Base-by-base conservation (phyloP, 192 early-diverging fungal genomes). In the Coemansia biformis region DNA sequence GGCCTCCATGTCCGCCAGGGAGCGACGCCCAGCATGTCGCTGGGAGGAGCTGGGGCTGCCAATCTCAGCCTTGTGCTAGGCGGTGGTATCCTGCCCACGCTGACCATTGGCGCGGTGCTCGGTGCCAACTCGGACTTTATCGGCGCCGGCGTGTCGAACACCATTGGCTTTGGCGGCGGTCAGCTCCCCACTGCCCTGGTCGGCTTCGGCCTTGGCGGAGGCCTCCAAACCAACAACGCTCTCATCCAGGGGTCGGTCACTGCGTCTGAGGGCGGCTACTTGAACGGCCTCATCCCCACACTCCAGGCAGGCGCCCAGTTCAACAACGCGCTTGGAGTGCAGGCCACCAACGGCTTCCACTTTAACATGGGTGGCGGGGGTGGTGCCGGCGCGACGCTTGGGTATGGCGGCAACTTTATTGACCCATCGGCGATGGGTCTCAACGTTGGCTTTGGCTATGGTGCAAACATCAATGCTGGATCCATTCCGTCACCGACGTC, bases 391-490 rank as follows among this genome's bases (percentile, higher is more conserved):
- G 42, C 24, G 12, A 53, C 39, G 6, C 26, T 56, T 0, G 55
- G 45, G 0, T 66, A 66, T 45, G 55, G 55, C n/a, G 55, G 63
- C 18, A 66, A 57, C 30, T 49, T 58, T 38, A n/a, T 66, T 18
- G 28, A 55, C 3, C 31, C 26, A 3, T 58, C 49, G 12, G 58
- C 17, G 12, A 22, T 58, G 15, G 35, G 7, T 3, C 1, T 48
- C 29, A 54, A 42, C 26, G 28, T 19, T 19, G 63, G 63, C 15
- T 54, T 24, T 11, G 38, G 56, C 28, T 41, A 52, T 43, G 51
- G 21, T 0, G 28, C 42, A 12, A 54, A 49, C 29, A 18, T 66
- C 14, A 29, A 54, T 3, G 54, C 54, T 40, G 63, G 63, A 0
- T 10, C 49, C 11, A 45, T 46, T 1, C 17, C 35, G 12, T 21